Conservation (phyloP, 495 filamentous ascomycete genomes). For the Ramalina peruviana region DNA sequence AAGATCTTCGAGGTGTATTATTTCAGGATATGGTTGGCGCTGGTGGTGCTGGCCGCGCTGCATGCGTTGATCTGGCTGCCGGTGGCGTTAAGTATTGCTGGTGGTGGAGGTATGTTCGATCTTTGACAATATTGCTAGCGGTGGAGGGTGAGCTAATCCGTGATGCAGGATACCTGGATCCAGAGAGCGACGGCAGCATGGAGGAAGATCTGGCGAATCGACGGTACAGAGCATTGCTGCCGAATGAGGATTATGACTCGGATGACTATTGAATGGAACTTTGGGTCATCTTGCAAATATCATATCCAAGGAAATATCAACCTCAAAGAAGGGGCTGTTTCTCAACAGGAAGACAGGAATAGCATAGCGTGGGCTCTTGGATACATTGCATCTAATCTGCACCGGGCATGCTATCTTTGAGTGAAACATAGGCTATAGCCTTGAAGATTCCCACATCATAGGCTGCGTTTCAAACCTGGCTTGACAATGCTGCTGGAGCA, state of each 20-base stretch:
- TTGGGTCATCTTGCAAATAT: no score
- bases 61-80: slow-evolving; percentile 89
- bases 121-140: no score
- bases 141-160: slow-evolving; percentile 5
- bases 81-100: slow-evolving; percentile 73
- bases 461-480: no score
- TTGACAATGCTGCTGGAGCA: no score
- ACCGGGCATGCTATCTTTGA: no score
- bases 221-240: slow-evolving; percentile 35
- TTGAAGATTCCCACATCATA: no score
- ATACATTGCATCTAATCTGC: no score
- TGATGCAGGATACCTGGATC: slow-evolving; percentile 58
- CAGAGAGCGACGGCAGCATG: slow-evolving; percentile 68
- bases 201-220: slow-evolving; percentile 62
- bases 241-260: slow-evolving; percentile 38
- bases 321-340: no score
- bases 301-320: no score
- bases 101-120: slow-evolving; percentile 50
- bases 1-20: slow-evolving; percentile 99
- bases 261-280: slow-evolving; percentile 26
- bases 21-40: slow-evolving; percentile 86
- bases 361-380: no score
- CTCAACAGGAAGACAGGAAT: no score
- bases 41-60: slow-evolving; percentile 75
- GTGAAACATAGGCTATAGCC: no score